Evolutionary conservation across 108 stramenopile species (phyloP), one percentile per base, ranked within the genome.

Genomic region (Fistulifera pelliculosa): DNA sequence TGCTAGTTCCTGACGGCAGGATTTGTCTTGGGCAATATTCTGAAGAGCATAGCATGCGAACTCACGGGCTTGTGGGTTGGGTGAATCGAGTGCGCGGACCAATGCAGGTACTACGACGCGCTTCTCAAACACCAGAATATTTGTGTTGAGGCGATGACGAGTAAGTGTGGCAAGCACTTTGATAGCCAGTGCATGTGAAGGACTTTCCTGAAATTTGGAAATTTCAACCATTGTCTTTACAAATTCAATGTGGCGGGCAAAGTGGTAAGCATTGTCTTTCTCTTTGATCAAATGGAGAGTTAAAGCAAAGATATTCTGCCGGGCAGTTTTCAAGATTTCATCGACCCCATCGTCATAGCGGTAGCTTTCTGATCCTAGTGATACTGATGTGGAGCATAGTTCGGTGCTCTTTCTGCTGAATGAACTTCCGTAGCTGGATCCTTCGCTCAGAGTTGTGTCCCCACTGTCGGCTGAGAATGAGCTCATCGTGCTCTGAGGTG

Each of bases 21-120:
- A 66, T 52, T 73, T 77, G 73, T 87, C 81, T 56, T 83, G 74
- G 14, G 83, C 74, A 1, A 90, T 65, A 44, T 90, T 90, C 54
- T 90, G 89, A 19, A 90, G 39, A 44, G 85, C 78, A 47, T 64
- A 83, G 48, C 80, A 73, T 13, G 83, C 76, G 55, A 77, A 71
- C n/a, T 69, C 60, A 14, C 85, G 70, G 14, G 66, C 61, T 8
- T 80, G 74, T 11, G 66, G 51, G 55, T 73, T 72, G 6, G 65
- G 28, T 0, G 89, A 87, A 24, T 57, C 45, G 14, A 76, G 75
- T 3, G 83, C 83, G 16, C 47, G 59, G 22, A 83, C 79, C 14
- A 90, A 64, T 38, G 71, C 72, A 0, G 77, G 76, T n/a, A 90
- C 62, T 0, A 87, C 58, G 3, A 42, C 47, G 16, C 27, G 45